Conservation (phyloP, 2,329 filamentous ascomycete species). For the Hymenoscyphus salicellus region DNA sequence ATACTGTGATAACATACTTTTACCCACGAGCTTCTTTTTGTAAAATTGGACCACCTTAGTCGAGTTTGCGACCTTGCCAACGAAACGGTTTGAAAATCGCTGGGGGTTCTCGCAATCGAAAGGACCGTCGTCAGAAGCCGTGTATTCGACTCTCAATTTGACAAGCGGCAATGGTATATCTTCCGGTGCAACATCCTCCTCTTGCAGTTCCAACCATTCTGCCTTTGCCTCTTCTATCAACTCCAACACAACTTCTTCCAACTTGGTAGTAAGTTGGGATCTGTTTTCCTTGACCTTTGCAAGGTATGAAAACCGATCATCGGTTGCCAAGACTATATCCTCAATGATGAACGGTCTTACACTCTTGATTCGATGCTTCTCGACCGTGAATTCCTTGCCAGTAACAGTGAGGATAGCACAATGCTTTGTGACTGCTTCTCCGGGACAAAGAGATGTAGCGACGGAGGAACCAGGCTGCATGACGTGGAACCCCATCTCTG, state of each 20-base stretch:
- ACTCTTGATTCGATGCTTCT: conserved; percentile 79
- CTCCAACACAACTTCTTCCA: conserved; percentile 76
- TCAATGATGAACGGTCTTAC: conserved; percentile 88
- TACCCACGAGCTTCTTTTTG: conserved; percentile 70
- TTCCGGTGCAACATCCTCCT: conserved; percentile 56
- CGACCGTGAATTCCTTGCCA: conserved; percentile 74
- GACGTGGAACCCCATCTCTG: conserved; percentile 87
- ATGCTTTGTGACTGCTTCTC: conserved; percentile 88
- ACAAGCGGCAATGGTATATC: conserved; percentile 78
- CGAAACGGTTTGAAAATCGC: conserved; percentile 89
- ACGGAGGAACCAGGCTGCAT: conserved; percentile 98
- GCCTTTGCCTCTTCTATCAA: conserved; percentile 81
- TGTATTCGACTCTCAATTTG: conserved; percentile 86
- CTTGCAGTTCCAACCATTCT: conserved; percentile 79
- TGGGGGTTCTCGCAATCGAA: conserved; percentile 95
- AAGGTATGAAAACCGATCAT: conserved; percentile 72
- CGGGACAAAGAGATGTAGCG: conserved; percentile 84
- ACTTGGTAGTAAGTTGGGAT: conserved; percentile 70
- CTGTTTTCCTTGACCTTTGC: conserved; percentile 82
- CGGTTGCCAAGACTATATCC: conserved; percentile 74
- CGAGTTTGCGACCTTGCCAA: conserved; percentile 85
- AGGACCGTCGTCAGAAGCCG: conserved; percentile 75
- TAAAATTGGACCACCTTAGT: conserved; percentile 94
- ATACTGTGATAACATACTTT: conserved; percentile 40
- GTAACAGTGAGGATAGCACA: conserved; percentile 82